Evolutionary conservation across 768 basidiomycete genomes (phyloP), one percentile per base, ranked within the genome.

Genomic region (Inosperma sp.): DNA sequence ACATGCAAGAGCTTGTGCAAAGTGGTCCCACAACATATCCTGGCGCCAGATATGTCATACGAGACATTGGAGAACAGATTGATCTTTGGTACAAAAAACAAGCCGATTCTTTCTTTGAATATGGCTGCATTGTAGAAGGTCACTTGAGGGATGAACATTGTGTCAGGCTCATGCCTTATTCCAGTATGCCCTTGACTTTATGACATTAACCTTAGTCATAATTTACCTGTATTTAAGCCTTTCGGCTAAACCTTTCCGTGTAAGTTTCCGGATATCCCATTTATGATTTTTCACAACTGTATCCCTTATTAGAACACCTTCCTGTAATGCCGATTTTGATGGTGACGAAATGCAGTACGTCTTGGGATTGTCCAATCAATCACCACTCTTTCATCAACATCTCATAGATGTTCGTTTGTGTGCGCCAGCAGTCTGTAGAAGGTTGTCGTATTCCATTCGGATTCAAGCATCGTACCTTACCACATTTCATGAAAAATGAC

Each of bases 331-430:
- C 66, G 95, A 99, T 72, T 99, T 98, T 71, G 95, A 98, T 63
- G 96, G 95, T 59, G 96, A 98, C 62, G 95, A 99, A 68, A 99
- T 98, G 96, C 96, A 98, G 93, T 94, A 79, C 43, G 90, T 84
- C 16, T 48, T 31, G n/a, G n/a, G n/a, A 0, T 21, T 40, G 19
- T 25, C 13, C 39, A 5, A 16, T 7, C 25, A 17, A 41, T 21
- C 13, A 7, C 5, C 5, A 41, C 12, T 41, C 25, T 39, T 21
- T 17, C 19, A 41, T 19, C 39, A 7, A 4, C n/a, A n/a, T n/a
- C n/a, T n/a, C n/a, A n/a, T n/a, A n/a, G n/a, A n/a, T n/a, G n/a
- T n/a, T n/a, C n/a, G n/a, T n/a, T n/a, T n/a, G n/a, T n/a, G n/a
- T n/a, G n/a, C n/a, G n/a, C n/a, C n/a, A n/a, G n/a, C n/a, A n/a